Evolutionary conservation across 148 eudicot species (phyloP).

Genomic region (Vaccinium vitisidaea): DNA sequence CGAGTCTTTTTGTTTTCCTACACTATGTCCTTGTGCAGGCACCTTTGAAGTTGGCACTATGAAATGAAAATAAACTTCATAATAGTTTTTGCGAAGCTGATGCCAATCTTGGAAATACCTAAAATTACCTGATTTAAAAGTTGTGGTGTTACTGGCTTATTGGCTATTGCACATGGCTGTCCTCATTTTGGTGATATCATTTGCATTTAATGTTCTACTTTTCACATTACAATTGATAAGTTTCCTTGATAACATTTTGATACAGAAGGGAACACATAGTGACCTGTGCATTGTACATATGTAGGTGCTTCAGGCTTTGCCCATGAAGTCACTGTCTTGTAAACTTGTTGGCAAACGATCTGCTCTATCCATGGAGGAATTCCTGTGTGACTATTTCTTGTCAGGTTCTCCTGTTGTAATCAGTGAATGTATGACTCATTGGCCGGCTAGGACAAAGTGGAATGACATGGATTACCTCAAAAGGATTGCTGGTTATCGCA

Average conservation of each 20-base stretch:
- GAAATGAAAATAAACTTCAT: not conserved
- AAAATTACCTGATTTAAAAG: not conserved
- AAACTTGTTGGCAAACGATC: constrained; percentile 52
- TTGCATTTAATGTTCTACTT: not conserved
- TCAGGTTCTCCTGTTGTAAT: constrained; percentile 80
- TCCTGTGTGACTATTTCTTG: constrained; percentile 66
- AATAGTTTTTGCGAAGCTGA: not conserved
- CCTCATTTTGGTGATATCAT: not conserved
- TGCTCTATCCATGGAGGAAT: constrained; percentile 77
- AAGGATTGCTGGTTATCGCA: constrained; percentile 86
- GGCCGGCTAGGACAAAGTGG: constrained; percentile 96
- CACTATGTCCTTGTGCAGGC: not conserved
- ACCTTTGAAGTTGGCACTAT: not conserved
- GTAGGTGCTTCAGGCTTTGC: constrained; percentile 62
- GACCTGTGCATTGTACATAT: constrained; percentile 12
- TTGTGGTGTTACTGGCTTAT: not conserved
- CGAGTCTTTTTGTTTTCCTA: not conserved
- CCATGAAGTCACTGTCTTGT: constrained; percentile 64
- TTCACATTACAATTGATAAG: constrained; percentile 7
- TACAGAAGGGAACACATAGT: not conserved
- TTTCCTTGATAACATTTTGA: not conserved
- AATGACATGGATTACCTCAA: constrained; percentile 68
- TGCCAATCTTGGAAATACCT: not conserved
- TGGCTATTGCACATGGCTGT: not conserved
- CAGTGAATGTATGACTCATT: constrained; percentile 82